phyloP scores from a whole-genome alignment of 2,329 filamentous ascomycete species.

The Aspergillus novofumigatus region DNA sequence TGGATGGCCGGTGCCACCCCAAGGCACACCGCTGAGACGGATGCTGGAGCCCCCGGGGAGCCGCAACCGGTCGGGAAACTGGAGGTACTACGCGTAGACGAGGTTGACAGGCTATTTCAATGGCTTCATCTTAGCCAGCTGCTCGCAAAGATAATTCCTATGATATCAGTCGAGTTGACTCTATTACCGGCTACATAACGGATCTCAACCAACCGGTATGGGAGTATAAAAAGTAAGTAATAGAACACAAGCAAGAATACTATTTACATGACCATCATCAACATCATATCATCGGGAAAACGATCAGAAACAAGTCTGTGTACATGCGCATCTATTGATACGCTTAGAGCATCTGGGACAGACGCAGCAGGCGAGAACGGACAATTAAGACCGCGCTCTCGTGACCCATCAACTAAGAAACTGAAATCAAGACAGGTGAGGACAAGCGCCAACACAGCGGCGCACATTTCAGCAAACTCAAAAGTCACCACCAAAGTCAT shows the following conservation, averaged over 20 bases:
- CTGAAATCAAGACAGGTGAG: background rate
- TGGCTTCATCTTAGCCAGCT: background rate
- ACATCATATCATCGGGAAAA: background rate
- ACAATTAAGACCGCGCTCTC: background rate
- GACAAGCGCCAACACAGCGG: background rate
- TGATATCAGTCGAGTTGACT: background rate
- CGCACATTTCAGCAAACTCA: background rate
- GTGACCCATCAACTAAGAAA: background rate
- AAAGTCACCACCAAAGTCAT: constrained; percentile 20
- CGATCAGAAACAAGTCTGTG: background rate
- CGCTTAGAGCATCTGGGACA: background rate
- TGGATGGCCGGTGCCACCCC: constrained; percentile 60
- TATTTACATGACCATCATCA: background rate
- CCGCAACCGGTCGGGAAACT: constrained; percentile 25
- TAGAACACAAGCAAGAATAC: background rate
- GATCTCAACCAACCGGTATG: background rate
- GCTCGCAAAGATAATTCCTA: background rate
- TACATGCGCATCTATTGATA: background rate
- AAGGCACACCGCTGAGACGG: constrained; percentile 19
- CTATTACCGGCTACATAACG: background rate
- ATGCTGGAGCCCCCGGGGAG: constrained; percentile 14
- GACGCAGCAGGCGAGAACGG: background rate
- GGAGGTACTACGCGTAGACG: constrained; percentile 23
- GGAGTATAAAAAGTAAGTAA: background rate
- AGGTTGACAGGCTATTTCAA: constrained; percentile 19